These are phyloP conservation scores for Pleoardoris graminearum DNA, from an alignment of 2,329 filamentous ascomycete species.

Conservation along the genomic window DNA sequence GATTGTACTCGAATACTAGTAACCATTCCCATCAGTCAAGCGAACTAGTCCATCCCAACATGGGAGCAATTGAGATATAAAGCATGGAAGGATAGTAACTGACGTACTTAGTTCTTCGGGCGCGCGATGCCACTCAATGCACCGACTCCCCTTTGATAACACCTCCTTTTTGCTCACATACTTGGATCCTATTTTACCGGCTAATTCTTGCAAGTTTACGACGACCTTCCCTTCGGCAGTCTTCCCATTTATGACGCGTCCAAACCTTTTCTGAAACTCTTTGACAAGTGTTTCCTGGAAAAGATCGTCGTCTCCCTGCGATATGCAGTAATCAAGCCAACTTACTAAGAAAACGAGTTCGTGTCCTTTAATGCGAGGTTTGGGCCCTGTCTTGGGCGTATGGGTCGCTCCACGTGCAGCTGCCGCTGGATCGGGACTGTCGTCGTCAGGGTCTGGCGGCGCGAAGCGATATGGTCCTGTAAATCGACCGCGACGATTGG, in stretches of 20 bases:
- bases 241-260: slow-evolving; percentile 3
- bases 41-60: too few species aligned
- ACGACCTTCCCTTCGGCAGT: slow-evolving; percentile 3
- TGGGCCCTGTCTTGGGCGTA: background rate
- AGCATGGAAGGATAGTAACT: background rate
- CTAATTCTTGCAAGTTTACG: background rate
- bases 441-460: background rate
- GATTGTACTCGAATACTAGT: background rate
- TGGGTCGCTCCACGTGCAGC: background rate
- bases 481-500: slow-evolving; percentile 3
- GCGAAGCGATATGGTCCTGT: slow-evolving; percentile 6
- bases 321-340: slow-evolving; percentile 2
- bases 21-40: background rate
- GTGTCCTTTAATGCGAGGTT: slow-evolving; percentile 4
- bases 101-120: slow-evolving; percentile 6
- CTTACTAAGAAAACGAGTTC: slow-evolving; percentile 3
- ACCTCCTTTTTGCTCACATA: slow-evolving; percentile 4
- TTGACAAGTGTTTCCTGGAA: slow-evolving; percentile 5
- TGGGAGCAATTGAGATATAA: background rate
- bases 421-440: background rate
- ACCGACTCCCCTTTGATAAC: background rate
- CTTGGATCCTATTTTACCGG: slow-evolving; percentile 2
- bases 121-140: slow-evolving; percentile 8
- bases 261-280: slow-evolving; percentile 1
- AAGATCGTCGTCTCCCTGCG: background rate